Evolutionary conservation across 805 yeast species (phyloP).

Genomic region (Barnettozyma populi): DNA sequence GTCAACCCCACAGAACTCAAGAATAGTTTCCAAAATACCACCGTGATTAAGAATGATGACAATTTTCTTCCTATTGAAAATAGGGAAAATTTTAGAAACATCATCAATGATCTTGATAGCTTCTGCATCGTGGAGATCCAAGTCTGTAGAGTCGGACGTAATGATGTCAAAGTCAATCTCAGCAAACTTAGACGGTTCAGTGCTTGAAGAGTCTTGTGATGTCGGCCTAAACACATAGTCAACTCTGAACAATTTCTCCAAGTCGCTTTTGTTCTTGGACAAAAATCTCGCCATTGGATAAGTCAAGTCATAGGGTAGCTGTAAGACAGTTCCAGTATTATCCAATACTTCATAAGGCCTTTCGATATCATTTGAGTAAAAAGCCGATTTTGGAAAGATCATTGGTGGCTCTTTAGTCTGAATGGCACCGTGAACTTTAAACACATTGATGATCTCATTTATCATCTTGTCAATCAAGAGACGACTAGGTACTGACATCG

Average conservation of each 20-base stretch:
- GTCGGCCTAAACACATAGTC: constrained; percentile 76
- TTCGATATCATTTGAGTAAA: constrained; percentile 50
- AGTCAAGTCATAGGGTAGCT: constrained; percentile 84
- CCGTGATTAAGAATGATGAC: constrained; percentile 71
- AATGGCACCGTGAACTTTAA: constrained; percentile 81
- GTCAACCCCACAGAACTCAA: constrained; percentile 78
- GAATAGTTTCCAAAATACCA: constrained; percentile 67
- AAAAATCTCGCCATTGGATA: constrained; percentile 83
- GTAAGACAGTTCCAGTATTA: constrained; percentile 80
- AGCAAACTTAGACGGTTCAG: constrained; percentile 70
- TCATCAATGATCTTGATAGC: constrained; percentile 79
- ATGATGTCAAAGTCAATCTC: constrained; percentile 83
- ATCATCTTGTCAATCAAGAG: constrained; percentile 57
- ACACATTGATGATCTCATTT: constrained; percentile 54
- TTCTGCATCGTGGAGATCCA: constrained; percentile 77
- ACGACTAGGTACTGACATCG: constrained; percentile 38
- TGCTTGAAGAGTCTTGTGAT: constrained; percentile 42
- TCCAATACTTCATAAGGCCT: constrained; percentile 75
- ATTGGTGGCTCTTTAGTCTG: constrained; percentile 61
- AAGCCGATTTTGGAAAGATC: constrained; percentile 78
- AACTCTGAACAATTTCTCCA: constrained; percentile 61
- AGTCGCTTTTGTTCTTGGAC: constrained; percentile 53
- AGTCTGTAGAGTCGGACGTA: constrained; percentile 40
- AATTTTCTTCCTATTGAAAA: constrained; percentile 51
- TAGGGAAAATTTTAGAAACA: constrained; percentile 58